Percentiles rank a stretch among this genome's conserved stretches.
phyloP scores from a whole-genome alignment of 495 filamentous ascomycete genomes.

The Lentithecium fluviatile region DNA sequence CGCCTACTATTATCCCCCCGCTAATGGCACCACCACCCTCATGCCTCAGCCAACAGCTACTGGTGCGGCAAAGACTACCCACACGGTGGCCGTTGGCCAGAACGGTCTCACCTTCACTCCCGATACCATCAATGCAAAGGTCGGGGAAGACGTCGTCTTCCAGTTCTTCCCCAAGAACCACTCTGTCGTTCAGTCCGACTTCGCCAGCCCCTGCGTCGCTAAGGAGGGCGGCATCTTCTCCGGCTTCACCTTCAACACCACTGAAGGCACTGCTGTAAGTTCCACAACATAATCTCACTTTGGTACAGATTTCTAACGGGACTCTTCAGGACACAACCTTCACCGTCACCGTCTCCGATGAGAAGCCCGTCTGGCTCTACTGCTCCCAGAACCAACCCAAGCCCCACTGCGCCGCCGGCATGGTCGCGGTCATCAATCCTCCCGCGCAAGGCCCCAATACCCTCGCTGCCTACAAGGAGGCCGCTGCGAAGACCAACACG shows the following conservation, averaged over 20 bases:
- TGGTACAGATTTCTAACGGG: not conserved
- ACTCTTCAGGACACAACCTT: slow-evolving; percentile 29
- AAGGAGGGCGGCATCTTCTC: slow-evolving; percentile 39
- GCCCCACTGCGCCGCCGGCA: slow-evolving; percentile 36
- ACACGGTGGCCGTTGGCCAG: slow-evolving; percentile 54
- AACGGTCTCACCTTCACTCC: slow-evolving; percentile 54
- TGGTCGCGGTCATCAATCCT: slow-evolving; percentile 40
- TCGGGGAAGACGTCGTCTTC: slow-evolving; percentile 59
- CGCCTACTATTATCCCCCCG: not conserved
- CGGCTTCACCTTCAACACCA: slow-evolving; percentile 23
- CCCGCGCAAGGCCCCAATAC: slow-evolving; percentile 25
- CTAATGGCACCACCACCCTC: not conserved
- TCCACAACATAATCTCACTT: not conserved
- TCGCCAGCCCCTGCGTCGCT: slow-evolving; percentile 56
- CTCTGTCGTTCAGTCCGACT: slow-evolving; percentile 60
- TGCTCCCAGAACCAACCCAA: slow-evolving; percentile 28
- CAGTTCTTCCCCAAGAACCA: slow-evolving; percentile 64
- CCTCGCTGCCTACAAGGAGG: slow-evolving; percentile 25
- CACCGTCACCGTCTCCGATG: slow-evolving; percentile 33
- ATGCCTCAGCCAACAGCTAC: not conserved
- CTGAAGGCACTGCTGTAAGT: slow-evolving; percentile 12
- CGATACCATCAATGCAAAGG: slow-evolving; percentile 50
- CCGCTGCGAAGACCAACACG: slow-evolving; percentile 23
- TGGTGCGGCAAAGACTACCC: slow-evolving; percentile 20
- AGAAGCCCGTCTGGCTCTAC: slow-evolving; percentile 40